Evolutionary conservation across 805 yeast genomes (phyloP).

Genomic region (Monosporozyma siamensis): DNA sequence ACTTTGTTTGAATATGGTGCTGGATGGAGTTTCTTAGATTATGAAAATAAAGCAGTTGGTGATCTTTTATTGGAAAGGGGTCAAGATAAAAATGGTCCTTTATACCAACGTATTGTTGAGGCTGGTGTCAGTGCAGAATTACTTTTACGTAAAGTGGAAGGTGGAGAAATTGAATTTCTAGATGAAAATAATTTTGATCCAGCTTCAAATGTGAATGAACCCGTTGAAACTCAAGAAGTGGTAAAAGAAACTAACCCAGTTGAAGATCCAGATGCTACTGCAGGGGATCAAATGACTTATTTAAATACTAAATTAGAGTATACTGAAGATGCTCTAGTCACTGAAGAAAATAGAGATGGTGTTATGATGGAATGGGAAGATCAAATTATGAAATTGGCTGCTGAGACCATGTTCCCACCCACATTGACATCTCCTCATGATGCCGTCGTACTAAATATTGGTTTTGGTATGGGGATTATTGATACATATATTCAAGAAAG

Average conservation of each 20-base stretch:
- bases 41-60: constrained; percentile 71
- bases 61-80: constrained; percentile 58
- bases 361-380: constrained; percentile 98
- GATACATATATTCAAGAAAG: constrained; percentile 61
- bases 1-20: constrained; percentile 77
- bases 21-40: constrained; percentile 79
- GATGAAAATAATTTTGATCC: constrained; percentile 32
- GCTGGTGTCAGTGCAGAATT: constrained; percentile 92
- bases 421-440: constrained; percentile 22
- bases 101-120: constrained; percentile 48
- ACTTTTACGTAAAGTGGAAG: constrained; percentile 60
- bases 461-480: constrained; percentile 96
- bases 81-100: constrained; percentile 29
- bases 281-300: constrained; percentile 55
- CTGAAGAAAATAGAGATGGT: constrained; percentile 70
- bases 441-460: constrained; percentile 64
- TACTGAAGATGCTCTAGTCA: constrained; percentile 55
- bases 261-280: constrained; percentile 45
- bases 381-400: constrained; percentile 70
- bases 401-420: constrained; percentile 58
- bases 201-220: constrained; percentile 21
- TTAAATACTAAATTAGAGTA: constrained; percentile 60
- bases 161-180: constrained; percentile 54
- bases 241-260: too few species aligned
- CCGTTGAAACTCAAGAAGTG: too few species aligned